phyloP scores from a whole-genome alignment of 306 rosid species.

The Biancaea sappan region DNA sequence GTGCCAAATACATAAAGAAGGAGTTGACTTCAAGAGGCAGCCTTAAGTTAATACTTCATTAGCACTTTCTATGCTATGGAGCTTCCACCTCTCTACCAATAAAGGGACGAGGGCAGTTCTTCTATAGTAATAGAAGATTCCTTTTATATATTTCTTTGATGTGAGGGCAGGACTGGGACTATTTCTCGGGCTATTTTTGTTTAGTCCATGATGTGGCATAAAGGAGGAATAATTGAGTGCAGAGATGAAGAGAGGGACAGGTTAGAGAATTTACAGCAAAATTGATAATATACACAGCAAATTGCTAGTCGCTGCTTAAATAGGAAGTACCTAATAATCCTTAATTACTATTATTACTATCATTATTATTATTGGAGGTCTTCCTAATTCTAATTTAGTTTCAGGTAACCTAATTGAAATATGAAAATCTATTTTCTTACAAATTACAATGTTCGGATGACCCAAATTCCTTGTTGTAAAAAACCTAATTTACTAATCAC shows the following conservation, averaged over 20 bases:
- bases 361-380: no score
- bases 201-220: neutral
- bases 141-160: neutral
- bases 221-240: neutral
- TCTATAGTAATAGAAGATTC: neutral
- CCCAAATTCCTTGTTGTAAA: no score
- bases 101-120: neutral
- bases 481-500: no score
- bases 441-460: no score
- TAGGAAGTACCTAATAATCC: neutral
- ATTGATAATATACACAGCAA: neutral
- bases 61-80: neutral
- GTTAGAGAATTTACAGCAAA: neutral
- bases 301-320: neutral
- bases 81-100: neutral
- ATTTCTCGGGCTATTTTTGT: neutral
- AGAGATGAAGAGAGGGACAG: neutral
- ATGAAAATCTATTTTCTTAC: no score
- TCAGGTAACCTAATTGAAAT: no score
- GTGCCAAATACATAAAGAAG: neutral
- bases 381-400: neutral
- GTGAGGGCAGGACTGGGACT: neutral
- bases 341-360: no score
- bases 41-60: neutral
- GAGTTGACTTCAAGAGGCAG: neutral